A percentile compares a stretch with the other conserved stretches of the same genome.
Evolutionary conservation across 179 eudicot species (phyloP).

Genomic region (Spergularia azorica): DNA sequence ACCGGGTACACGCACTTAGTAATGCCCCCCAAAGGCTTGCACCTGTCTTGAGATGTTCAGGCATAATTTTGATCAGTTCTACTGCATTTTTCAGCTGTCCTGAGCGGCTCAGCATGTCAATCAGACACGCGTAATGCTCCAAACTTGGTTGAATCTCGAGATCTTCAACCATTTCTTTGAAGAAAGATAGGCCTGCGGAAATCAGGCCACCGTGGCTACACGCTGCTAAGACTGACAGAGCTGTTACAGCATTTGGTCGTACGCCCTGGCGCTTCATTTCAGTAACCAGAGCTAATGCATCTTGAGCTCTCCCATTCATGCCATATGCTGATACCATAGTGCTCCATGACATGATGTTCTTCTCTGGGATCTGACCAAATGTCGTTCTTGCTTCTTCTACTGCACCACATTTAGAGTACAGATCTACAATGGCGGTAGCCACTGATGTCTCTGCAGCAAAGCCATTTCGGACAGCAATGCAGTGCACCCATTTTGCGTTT

Average conservation of each 20-base stretch:
- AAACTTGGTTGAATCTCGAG: conserved; percentile 37
- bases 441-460: conserved; percentile 52
- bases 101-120: conserved; percentile 74
- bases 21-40: conserved; percentile 78
- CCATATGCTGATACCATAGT: conserved; percentile 81
- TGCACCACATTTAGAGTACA: conserved; percentile 80
- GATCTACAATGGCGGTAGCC: conserved; percentile 69
- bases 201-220: conserved; percentile 88
- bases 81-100: conserved; percentile 63
- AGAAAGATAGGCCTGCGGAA: conserved; percentile 50
- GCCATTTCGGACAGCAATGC: conserved; percentile 58
- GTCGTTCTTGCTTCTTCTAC: conserved; percentile 54
- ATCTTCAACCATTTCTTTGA: conserved; percentile 49
- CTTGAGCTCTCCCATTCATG: conserved; percentile 65
- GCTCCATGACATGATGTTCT: conserved; percentile 64
- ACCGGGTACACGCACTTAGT: conserved; percentile 63
- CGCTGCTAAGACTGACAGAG: conserved; percentile 69
- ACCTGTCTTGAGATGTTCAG: conserved; percentile 38
- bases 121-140: conserved; percentile 81
- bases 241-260: conserved; percentile 63
- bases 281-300: conserved; percentile 47
- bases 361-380: conserved; percentile 50
- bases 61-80: conserved; percentile 51
- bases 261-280: conserved; percentile 60
- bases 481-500: conserved; percentile 62